Evolutionary conservation across 345 rosid genomes (phyloP).

Genomic region (Carallia brachiata): DNA sequence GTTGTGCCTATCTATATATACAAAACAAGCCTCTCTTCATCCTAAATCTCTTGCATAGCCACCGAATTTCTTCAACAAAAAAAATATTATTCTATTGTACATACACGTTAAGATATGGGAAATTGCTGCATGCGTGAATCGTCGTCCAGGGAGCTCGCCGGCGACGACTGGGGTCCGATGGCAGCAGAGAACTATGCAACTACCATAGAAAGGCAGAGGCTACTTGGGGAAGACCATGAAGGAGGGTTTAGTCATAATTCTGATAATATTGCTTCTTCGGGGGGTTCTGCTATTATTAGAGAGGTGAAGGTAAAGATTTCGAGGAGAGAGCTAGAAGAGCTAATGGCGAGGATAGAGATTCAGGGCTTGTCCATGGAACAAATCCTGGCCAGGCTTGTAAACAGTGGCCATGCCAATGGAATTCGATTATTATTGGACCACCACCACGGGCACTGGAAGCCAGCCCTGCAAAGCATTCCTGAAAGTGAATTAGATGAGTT

Average conservation of each 20-base stretch:
- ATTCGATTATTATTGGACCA: background rate
- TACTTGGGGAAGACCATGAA: constrained; percentile 1
- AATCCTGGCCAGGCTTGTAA: constrained; percentile 26
- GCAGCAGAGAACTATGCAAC: background rate
- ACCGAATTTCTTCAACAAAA: background rate
- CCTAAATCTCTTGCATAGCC: constrained; percentile 18
- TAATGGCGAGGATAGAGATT: constrained; percentile 38
- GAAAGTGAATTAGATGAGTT: constrained; percentile 36
- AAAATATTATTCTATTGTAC: too few species aligned
- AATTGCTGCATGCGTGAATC: constrained; percentile 30
- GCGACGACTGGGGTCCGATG: constrained; percentile 39
- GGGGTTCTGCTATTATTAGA: constrained; percentile 7
- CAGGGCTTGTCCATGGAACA: constrained; percentile 45
- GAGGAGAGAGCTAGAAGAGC: constrained; percentile 59
- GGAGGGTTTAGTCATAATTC: constrained; percentile 6
- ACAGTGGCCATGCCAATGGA: background rate
- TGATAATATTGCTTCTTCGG: constrained; percentile 1
- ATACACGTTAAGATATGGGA: constrained; percentile 33
- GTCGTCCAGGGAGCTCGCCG: constrained; percentile 29
- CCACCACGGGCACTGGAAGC: constrained; percentile 50
- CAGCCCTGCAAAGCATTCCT: constrained; percentile 67
- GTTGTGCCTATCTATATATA: background rate
- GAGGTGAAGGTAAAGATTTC: constrained; percentile 73
- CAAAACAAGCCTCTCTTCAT: background rate
- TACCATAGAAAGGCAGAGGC: constrained; percentile 15